Percentiles rank a stretch among this genome's conserved stretches.
Evolutionary conservation across 2,329 filamentous ascomycete genomes (phyloP).

Genomic region (Aspergillus hortae): DNA sequence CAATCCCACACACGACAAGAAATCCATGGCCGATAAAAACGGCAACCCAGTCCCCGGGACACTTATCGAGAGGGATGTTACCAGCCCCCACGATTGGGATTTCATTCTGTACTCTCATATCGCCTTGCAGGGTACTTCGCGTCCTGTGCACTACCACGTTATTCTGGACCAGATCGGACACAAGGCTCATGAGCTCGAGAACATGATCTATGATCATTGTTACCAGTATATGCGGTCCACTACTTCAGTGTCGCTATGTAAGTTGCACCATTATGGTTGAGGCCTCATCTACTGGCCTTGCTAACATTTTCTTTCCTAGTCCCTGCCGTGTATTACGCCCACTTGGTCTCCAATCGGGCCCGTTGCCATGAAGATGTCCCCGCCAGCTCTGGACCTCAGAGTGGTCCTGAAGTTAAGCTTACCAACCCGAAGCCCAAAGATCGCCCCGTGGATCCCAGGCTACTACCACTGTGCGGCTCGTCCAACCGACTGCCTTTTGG

Average conservation of each 20-base stretch:
- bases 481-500: conserved; percentile 27
- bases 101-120: conserved; percentile 71
- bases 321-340: conserved; percentile 93
- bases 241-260: conserved; percentile 77
- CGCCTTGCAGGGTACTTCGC: conserved; percentile 90
- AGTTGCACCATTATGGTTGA: conserved; percentile 10
- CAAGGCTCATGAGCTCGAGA: conserved; percentile 67
- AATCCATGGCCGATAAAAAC: conserved; percentile 62
- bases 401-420: conserved; percentile 35
- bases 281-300: background rate
- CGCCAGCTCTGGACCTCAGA: conserved; percentile 38
- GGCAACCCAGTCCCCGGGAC: conserved; percentile 82
- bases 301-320: conserved; percentile 28
- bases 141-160: conserved; percentile 89
- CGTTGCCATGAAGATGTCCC: conserved; percentile 64
- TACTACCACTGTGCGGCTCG: conserved; percentile 32
- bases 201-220: conserved; percentile 89
- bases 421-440: conserved; percentile 25
- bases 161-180: conserved; percentile 76
- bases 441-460: conserved; percentile 27
- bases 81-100: conserved; percentile 85
- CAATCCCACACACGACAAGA: conserved; percentile 33
- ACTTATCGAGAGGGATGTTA: conserved; percentile 83
- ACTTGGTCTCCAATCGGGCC: conserved; percentile 79
- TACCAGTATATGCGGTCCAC: conserved; percentile 92